Evolutionary conservation across 495 filamentous ascomycete species (phyloP).

Genomic region (Penicillium antarcticum): DNA sequence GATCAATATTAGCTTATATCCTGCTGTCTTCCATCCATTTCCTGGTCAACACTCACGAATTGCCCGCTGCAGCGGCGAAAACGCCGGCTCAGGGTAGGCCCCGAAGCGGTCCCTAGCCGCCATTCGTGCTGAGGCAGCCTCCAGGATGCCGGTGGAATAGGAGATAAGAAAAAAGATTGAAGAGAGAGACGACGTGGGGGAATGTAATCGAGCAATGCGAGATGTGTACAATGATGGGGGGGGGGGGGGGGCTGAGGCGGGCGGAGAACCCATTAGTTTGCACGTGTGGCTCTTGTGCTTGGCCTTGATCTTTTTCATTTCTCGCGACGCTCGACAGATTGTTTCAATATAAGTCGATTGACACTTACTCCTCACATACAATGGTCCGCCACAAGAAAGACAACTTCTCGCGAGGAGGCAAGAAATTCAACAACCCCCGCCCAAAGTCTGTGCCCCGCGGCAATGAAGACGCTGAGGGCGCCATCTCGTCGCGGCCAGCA

Average conservation of each 20-base stretch:
- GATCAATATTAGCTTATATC: background rate
- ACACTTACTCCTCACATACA: background rate
- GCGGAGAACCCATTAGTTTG: conserved; percentile 19
- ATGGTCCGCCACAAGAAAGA: conserved; percentile 98
- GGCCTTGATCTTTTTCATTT: conserved; percentile 18
- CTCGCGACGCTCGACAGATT: background rate
- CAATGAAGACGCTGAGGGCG: conserved; percentile 31
- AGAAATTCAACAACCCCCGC: conserved; percentile 52
- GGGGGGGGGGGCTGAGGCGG: conserved; percentile 9
- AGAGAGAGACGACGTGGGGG: conserved; percentile 3
- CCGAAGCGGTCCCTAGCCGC: conserved; percentile 94
- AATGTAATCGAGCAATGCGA: conserved; percentile 8
- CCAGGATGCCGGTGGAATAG: conserved; percentile 54
- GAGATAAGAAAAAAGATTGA: conserved; percentile 5
- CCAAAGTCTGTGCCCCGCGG: conserved; percentile 44
- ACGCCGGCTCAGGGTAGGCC: conserved; percentile 70
- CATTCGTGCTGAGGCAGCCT: conserved; percentile 92
- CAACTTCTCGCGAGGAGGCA: conserved; percentile 67
- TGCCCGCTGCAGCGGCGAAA: conserved; percentile 87
- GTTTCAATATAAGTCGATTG: background rate
- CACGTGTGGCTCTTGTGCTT: conserved; percentile 31
- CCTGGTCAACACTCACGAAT: conserved; percentile 58
- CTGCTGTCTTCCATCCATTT: conserved; percentile 5
- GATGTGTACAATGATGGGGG: conserved; percentile 17
- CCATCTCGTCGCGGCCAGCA: conserved; percentile 47